These are phyloP conservation scores for Brassica napus DNA, from an alignment of 345 rosid species.

Conservation along the genomic window DNA sequence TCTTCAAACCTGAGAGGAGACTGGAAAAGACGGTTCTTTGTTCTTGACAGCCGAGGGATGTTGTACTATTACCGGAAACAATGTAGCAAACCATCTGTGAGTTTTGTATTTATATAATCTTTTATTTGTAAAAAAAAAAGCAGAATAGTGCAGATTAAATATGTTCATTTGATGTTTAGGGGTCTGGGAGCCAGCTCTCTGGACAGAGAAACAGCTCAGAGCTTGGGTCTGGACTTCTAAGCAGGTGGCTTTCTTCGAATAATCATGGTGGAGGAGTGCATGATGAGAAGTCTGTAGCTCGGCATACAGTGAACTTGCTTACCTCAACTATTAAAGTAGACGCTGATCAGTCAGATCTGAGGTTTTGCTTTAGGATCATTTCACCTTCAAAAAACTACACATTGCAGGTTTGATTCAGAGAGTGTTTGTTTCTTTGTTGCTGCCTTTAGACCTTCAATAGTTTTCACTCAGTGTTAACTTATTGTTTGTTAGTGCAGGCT, in stretches of 20 bases:
- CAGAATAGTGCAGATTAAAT: too few species aligned
- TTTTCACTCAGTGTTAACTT: conserved; percentile 46
- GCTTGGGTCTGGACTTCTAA: conserved; percentile 89
- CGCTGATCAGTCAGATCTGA: conserved; percentile 95
- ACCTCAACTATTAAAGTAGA: conserved; percentile 96
- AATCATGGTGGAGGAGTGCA: conserved; percentile 93
- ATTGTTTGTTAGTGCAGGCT: conserved; percentile 89
- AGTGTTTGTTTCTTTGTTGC: conserved; percentile 26
- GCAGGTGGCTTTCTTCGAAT: conserved; percentile 98
- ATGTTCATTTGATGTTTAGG: conserved; percentile 41
- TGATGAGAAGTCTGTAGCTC: conserved; percentile 98
- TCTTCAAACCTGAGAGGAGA: conserved; percentile 97
- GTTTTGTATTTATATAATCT: conserved; percentile 34
- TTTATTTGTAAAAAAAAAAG: too few species aligned
- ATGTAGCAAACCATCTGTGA: conserved; percentile 82
- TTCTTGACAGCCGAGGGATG: conserved; percentile 99
- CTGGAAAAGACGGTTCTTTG: conserved; percentile 99
- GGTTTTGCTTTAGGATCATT: conserved; percentile 98
- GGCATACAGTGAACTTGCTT: conserved; percentile 97
- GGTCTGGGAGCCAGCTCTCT: conserved; percentile 71
- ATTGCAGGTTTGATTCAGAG: conserved; percentile 71
- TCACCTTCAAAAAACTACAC: conserved; percentile 97
- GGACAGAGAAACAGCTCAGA: conserved; percentile 95
- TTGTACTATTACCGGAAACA: conserved; percentile 96
- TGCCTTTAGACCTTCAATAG: conserved; percentile 19